Percentiles rank a stretch among this genome's conserved stretches.
Conservation (phyloP, 768 basidiomycete genomes). For the Phanerodontia chrysosporium region DNA sequence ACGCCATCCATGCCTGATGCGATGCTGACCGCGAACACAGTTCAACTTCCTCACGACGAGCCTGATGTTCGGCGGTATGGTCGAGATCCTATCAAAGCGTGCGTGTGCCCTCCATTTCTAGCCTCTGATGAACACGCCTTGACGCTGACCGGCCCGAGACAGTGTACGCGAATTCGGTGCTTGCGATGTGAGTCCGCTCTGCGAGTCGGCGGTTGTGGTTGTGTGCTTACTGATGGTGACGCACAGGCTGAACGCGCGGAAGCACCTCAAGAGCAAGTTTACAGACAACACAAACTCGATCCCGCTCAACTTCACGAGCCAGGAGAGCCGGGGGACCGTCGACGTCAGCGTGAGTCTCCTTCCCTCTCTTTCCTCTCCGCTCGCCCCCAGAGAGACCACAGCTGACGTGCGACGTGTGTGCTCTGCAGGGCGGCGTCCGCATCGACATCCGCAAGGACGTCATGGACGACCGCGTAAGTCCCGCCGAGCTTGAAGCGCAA, state of each 20-base stretch:
- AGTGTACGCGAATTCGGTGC: neutral
- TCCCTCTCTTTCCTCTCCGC: neutral
- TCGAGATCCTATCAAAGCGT: slow-evolving; percentile 1
- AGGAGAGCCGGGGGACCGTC: neutral
- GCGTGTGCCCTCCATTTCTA: neutral
- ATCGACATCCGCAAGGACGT: neutral
- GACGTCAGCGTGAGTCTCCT: neutral
- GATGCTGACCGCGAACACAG: neutral
- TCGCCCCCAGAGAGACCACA: neutral
- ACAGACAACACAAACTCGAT: neutral
- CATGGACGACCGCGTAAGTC: neutral
- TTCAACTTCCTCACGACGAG: neutral
- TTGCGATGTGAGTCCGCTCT: neutral
- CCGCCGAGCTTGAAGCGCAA: neutral
- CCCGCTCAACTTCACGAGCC: neutral
- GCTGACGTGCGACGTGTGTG: neutral
- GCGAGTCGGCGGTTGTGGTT: neutral
- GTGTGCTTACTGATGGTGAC: neutral
- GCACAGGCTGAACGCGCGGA: neutral
- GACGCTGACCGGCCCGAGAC: neutral
- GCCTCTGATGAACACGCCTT: no score
- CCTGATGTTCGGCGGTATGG: neutral
- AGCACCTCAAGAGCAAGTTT: neutral
- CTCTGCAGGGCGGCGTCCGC: neutral
- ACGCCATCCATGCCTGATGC: neutral